phyloP scores from a whole-genome alignment of 139 green algal species.

The Bryopsis sp. region DNA sequence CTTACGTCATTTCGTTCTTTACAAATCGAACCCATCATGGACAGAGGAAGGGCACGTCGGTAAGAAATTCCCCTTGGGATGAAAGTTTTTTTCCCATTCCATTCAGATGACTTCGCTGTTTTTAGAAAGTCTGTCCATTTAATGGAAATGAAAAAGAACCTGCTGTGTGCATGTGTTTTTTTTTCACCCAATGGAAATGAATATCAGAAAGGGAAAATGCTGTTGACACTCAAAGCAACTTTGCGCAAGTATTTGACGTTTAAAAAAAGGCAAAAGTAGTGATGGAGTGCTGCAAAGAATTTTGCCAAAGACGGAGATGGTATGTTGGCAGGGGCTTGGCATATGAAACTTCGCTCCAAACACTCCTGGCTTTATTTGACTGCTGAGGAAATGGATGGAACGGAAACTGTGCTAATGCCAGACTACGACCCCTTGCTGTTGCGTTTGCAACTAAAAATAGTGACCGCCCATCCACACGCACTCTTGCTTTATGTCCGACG shows the following conservation, averaged over 20 bases:
- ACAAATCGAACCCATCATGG: slow-evolving; percentile 15
- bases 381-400: slow-evolving; percentile 4
- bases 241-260: no score
- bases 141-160: no score
- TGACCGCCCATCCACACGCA: not conserved
- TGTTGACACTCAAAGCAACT: no score
- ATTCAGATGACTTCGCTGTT: no score
- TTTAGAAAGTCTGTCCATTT: no score
- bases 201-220: no score
- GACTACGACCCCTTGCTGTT: not conserved
- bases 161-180: no score
- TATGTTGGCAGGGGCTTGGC: slow-evolving; percentile 10
- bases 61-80: not conserved
- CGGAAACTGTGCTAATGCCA: not conserved
- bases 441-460: not conserved
- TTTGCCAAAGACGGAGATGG: no score
- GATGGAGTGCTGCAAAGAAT: no score
- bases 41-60: slow-evolving; percentile 16
- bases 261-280: no score
- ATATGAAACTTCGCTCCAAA: slow-evolving; percentile 14
- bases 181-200: no score
- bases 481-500: slow-evolving; percentile 2
- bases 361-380: not conserved
- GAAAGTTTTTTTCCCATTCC: not conserved
- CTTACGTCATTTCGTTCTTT: slow-evolving; percentile 10